A percentile compares a stretch with the other conserved stretches of the same genome.
phyloP scores from a whole-genome alignment of 163 green algal genomes.

The Chlorella variabilis region DNA sequence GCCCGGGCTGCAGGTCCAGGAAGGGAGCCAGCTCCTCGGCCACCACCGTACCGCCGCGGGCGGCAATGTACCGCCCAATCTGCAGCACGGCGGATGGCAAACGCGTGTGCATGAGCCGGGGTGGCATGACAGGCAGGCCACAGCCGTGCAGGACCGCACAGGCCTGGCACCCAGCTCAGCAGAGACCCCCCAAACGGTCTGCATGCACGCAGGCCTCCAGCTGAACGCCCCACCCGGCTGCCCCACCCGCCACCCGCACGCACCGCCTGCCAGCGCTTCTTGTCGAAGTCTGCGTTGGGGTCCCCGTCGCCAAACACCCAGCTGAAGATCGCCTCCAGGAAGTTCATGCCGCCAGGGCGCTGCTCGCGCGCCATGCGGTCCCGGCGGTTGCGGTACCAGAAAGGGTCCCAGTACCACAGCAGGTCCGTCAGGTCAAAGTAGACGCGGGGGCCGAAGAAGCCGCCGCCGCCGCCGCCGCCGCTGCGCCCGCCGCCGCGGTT shows the following conservation, averaged over 20 bases:
- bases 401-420: conserved; percentile 58
- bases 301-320: conserved; percentile 98
- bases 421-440: conserved; percentile 69
- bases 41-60: conserved; percentile 76
- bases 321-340: conserved; percentile 77
- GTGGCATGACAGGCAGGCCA: too few relatives aligned
- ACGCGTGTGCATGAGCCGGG: too few relatives aligned
- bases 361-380: conserved; percentile 18
- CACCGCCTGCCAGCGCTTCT: conserved; percentile 77
- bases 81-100: too few relatives aligned
- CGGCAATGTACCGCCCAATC: conserved; percentile 57
- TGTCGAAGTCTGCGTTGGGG: conserved; percentile 87
- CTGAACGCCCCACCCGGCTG: too few relatives aligned
- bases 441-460: conserved; percentile 38
- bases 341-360: conserved; percentile 68
- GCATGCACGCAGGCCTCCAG: too few relatives aligned
- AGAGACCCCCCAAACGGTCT: too few relatives aligned
- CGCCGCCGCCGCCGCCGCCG: conserved; percentile 27
- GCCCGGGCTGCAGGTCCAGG: conserved; percentile 62
- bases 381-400: conserved; percentile 22
- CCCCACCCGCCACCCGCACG: too few relatives aligned
- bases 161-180: too few relatives aligned
- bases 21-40: conserved; percentile 89
- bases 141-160: too few relatives aligned
- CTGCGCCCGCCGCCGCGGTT: background rate